Evolutionary conservation across 2,329 filamentous ascomycete species (phyloP), one percentile per base, ranked within the genome.

Genomic region (Annulohypoxylon truncatum): DNA sequence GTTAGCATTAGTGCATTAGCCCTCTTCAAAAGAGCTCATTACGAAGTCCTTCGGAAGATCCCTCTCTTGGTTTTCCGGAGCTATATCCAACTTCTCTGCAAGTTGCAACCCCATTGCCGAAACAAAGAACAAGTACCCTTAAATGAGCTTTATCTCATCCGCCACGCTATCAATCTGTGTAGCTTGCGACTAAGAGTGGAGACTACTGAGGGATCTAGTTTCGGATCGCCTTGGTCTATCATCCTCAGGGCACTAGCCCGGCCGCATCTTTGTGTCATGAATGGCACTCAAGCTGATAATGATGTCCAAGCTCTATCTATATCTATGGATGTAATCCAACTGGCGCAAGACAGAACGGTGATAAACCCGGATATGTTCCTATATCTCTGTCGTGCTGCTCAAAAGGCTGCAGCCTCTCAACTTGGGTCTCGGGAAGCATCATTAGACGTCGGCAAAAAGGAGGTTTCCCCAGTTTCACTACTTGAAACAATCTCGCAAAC

Each of bases 81-180:
- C 2, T 89, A 86, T 71, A 79, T 90, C 20, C 59, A 72, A 18
- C 75, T 86, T n/a, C 77, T 87, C n/a, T 84, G 82, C 67, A 77
- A 79, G 24, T 78, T 81, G 46, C 77, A 81, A 42, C 77, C 78
- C 15, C 29, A 71, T 57, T 67, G 69, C 35, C 61, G 64, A 50
- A 56, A 51, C 24, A n/a, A 46, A 42, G 64, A 75, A 31, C 54
- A 68, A 46, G 24, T 77, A 60, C n/a, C 48, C 5, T 4, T 55
- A 10, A 31, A 73, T 31, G 69, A 74, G 29, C 69, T 76, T 10
- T 40, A 50, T 3, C 69, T 44, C 10, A 73, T 80, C 44, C 76
- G 72, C 15, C 77, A 79, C 42, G 81, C 80, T 7, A 78, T 82
- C 40, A 64, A 64, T 4, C 75, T 83, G 2, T 67, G 73, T 6